Base-by-base conservation (phyloP, 2,329 filamentous ascomycete genomes). In the Grosmannia serpens region DNA sequence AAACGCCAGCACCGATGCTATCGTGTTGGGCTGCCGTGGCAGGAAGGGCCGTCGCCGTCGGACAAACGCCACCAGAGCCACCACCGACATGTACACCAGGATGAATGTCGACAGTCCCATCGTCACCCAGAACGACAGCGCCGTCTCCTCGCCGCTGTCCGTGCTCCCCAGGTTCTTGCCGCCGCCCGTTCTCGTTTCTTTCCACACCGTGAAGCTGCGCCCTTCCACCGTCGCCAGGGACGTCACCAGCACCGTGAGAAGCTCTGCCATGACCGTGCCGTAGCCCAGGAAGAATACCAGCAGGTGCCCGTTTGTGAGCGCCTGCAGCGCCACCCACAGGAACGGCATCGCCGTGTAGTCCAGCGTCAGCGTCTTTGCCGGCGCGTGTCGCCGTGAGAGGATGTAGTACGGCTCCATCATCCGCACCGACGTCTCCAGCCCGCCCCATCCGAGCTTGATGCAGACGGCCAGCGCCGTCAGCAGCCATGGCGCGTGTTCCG, bases 321-420 rank as follows among this genome's bases (percentile, higher is more conserved):
- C 85, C 60, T 78, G 76, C 52, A 86, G 64, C 0, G 85, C 81
- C 26, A 88, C 77, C 69, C 79, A 84, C 4, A 82, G 82, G 57
- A 87, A 88, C 6, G 87, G 84, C 64, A 87, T 80, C 31, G 84
- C 84, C 0, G 85, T 87, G 69, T 90, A 89, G 69, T 90, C 87
- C 11, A 89, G 78, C 0, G 83, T 85, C 8, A 90, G 77, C 2
- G 82, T 85, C 63, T 77, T 81, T 8, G 85, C 75, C 0, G 83
- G 80, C 4, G 86, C 86, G 62, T 86, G 81, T 4, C 87, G 79
- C 56, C 76, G 75, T 17, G 82, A 85, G 2, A 90, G 78, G 60
- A 88, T 81, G 67, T 85, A 88, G 66, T 87, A 90, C 2, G 87
- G 87, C 68, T 89, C 85, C 69, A 89, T 82, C 77, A 89, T 85